Evolutionary conservation across 305 asterid species (phyloP).

Genomic region (Solanum hybrid): DNA sequence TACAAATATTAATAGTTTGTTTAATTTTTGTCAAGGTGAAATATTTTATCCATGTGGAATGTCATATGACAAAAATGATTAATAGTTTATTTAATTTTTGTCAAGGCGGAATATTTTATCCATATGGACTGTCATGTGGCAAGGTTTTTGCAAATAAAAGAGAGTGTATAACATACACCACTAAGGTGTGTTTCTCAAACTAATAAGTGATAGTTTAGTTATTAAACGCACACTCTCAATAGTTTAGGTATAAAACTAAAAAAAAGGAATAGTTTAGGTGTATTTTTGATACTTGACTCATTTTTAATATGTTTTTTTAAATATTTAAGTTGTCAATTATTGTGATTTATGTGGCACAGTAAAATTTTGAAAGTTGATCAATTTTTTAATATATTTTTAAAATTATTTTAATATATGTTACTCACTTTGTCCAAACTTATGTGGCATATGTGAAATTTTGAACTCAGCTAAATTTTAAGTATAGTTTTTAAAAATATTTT

Average conservation of each 20-base stretch:
- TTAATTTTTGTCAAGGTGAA: not conserved
- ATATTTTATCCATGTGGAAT: not conserved
- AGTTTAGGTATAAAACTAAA: not conserved
- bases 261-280: not conserved
- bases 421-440: not conserved
- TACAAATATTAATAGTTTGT: not conserved
- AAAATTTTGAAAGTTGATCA: no score
- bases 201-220: not conserved
- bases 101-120: not conserved
- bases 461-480: not conserved
- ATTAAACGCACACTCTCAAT: not conserved
- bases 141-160: not conserved
- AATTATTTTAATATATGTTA: no score
- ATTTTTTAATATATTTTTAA: no score
- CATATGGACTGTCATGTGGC: not conserved
- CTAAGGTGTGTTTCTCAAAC: not conserved
- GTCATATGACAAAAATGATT: not conserved
- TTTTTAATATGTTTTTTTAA: no score
- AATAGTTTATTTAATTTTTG: no score
- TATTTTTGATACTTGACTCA: no score
- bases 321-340: not conserved
- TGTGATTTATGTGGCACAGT: not conserved
- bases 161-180: not conserved
- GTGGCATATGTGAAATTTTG: not conserved
- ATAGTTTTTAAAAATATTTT: no score